Percentiles rank a stretch among this genome's conserved stretches.
Conservation (phyloP, 768 basidiomycete species). For the Pleurotus tuber-regium region DNA sequence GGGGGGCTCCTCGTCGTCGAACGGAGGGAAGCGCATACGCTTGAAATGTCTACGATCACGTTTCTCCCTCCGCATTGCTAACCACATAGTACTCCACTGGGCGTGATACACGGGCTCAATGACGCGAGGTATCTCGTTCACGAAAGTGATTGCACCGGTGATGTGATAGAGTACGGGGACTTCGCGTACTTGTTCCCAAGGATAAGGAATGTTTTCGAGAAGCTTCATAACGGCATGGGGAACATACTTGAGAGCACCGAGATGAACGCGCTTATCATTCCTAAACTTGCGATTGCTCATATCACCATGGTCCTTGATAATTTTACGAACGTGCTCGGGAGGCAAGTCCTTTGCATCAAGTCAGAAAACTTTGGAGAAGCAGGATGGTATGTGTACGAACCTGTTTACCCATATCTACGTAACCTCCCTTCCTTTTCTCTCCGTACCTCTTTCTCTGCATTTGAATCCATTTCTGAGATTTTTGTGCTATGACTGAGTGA, state of each 20-base stretch:
- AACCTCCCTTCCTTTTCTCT: slow-evolving; percentile 86
- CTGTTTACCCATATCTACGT: slow-evolving; percentile 92
- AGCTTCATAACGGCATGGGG: slow-evolving; percentile 99
- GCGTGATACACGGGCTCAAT: slow-evolving; percentile 98
- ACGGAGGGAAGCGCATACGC: slow-evolving; percentile 99
- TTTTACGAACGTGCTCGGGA: slow-evolving; percentile 98
- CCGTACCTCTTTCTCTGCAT: slow-evolving; percentile 93
- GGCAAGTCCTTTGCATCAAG: slow-evolving; percentile 71
- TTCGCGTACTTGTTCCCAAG: slow-evolving; percentile 99
- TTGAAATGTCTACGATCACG: slow-evolving; percentile 98
- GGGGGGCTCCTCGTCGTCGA: slow-evolving; percentile 98
- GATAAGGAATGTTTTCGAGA: slow-evolving; percentile 95
- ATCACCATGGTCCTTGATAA: slow-evolving; percentile 99
- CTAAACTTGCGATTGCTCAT: slow-evolving; percentile 99
- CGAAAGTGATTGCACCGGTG: slow-evolving; percentile 98
- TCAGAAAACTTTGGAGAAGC: slow-evolving; percentile 18
- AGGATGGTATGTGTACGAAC: slow-evolving; percentile 32
- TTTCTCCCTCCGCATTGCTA: slow-evolving; percentile 98
- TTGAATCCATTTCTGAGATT: slow-evolving; percentile 94
- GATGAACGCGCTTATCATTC: slow-evolving; percentile 98
- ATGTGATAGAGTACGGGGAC: slow-evolving; percentile 99
- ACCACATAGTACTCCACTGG: slow-evolving; percentile 99
- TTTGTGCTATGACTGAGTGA: slow-evolving; percentile 68
- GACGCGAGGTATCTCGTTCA: slow-evolving; percentile 95
- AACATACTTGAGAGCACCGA: slow-evolving; percentile 97